Evolutionary conservation across 192 early-diverging fungal genomes (phyloP).

Genomic region (Podila verticillata): DNA sequence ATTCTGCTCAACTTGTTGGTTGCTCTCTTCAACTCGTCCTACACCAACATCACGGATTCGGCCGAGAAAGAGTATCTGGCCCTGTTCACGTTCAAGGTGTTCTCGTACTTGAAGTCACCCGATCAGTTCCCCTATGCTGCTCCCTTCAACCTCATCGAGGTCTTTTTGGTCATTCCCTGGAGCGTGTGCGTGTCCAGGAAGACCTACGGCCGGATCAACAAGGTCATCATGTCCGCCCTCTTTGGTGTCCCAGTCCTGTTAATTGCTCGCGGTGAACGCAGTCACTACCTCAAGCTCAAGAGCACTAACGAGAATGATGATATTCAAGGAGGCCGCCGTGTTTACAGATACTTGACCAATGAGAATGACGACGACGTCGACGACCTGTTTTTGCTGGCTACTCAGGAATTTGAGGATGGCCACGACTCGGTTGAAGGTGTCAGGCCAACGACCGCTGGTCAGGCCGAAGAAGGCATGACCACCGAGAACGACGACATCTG

Average conservation of each 20-base stretch:
- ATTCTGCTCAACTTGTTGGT: conserved; percentile 54
- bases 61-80: conserved; percentile 50
- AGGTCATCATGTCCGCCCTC: conserved; percentile 20
- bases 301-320: conserved; percentile 20
- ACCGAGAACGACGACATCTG: conserved; percentile 1
- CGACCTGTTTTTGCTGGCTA: conserved; percentile 31
- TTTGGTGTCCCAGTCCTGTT: conserved; percentile 28
- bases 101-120: conserved; percentile 48
- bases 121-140: conserved; percentile 52
- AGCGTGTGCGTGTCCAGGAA: conserved; percentile 17
- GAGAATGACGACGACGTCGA: conserved; percentile 32
- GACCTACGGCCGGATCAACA: conserved; percentile 21
- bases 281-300: conserved; percentile 29
- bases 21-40: conserved; percentile 56
- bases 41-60: conserved; percentile 52
- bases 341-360: conserved; percentile 29
- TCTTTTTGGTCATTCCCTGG: conserved; percentile 50
- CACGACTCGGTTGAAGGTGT: conserved; percentile 3
- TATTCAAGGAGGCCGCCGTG: conserved; percentile 27
- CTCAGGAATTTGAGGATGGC: conserved; percentile 8
- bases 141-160: conserved; percentile 54
- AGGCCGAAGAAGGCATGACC: no score
- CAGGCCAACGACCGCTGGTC: background rate
- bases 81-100: conserved; percentile 52
- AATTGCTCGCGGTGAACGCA: conserved; percentile 27